phyloP scores from a whole-genome alignment of 371 early-diverging fungal genomes.

The Rhizopus sp. region DNA sequence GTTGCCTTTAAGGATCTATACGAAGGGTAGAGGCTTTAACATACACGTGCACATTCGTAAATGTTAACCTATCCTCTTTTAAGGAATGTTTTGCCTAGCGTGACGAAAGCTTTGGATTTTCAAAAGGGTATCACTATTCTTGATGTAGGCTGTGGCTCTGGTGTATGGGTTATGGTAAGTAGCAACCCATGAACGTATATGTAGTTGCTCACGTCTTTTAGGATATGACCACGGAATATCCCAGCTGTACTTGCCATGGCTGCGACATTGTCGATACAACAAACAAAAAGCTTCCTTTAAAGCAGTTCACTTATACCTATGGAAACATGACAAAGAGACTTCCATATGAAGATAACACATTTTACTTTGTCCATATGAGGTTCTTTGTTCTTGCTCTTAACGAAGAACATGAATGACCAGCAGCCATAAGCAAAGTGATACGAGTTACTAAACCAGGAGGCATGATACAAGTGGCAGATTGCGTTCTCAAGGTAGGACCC shows the following conservation, averaged over 20 bases:
- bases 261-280: conserved; percentile 20
- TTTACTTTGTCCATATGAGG: conserved; percentile 24
- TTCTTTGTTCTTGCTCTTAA: conserved; percentile 18
- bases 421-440: conserved; percentile 13
- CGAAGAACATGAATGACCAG: conserved; percentile 17
- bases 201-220: neutral
- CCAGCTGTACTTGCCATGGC: conserved; percentile 14
- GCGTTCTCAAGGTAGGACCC: conserved; percentile 7
- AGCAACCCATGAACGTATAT: neutral
- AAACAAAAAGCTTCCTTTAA: conserved; percentile 11
- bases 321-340: conserved; percentile 19
- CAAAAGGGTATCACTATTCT: conserved; percentile 27
- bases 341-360: conserved; percentile 19
- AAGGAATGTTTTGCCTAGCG: conserved; percentile 5
- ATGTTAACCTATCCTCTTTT: conserved; percentile 1
- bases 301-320: conserved; percentile 10
- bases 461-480: conserved; percentile 10
- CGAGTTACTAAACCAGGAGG: conserved; percentile 24
- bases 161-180: conserved; percentile 54
- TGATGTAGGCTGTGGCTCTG: conserved; percentile 60
- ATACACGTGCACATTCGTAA: neutral
- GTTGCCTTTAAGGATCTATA: conserved; percentile 27
- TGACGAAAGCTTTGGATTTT: neutral
- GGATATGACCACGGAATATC: conserved; percentile 22
- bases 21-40: conserved; percentile 19